Evolutionary conservation across 2,329 filamentous ascomycete genomes (phyloP).

Genomic region (Trichoderma sp.): DNA sequence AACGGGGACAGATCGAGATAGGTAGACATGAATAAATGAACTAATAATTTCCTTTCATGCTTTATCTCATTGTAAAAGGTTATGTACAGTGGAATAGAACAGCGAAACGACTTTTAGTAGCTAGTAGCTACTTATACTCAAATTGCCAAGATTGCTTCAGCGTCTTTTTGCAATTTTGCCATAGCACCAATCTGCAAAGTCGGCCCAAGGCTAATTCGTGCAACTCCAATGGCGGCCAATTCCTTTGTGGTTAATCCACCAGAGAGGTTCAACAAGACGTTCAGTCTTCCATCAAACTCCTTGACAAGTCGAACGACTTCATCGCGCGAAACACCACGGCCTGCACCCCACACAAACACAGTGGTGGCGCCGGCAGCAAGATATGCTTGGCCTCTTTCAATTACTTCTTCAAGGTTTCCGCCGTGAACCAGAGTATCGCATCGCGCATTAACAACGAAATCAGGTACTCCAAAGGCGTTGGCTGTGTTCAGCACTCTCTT

Average conservation of each 20-base stretch:
- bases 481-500: not conserved
- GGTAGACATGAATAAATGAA: not conserved
- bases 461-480: not conserved
- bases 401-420: not conserved
- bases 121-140: not conserved
- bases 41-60: not conserved
- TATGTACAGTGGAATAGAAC: not conserved
- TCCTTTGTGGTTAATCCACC: constrained; percentile 1
- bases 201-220: constrained; percentile 5
- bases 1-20: not conserved
- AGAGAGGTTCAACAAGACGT: constrained; percentile 3
- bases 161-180: constrained; percentile 2
- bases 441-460: constrained; percentile 11
- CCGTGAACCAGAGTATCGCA: not conserved
- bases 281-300: constrained; percentile 6
- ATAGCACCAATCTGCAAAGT: constrained; percentile 5
- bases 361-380: constrained; percentile 9
- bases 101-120: not conserved
- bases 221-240: constrained; percentile 1
- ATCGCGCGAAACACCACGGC: not conserved
- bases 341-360: constrained; percentile 8
- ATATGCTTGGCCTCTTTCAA: constrained; percentile 1
- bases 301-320: constrained; percentile 3
- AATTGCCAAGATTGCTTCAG: not conserved
- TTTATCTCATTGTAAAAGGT: not conserved